Percentiles rank a stretch among this genome's conserved stretches.
phyloP scores from a whole-genome alignment of 1,284 basidiomycete species.

The Peniophora sp. region DNA sequence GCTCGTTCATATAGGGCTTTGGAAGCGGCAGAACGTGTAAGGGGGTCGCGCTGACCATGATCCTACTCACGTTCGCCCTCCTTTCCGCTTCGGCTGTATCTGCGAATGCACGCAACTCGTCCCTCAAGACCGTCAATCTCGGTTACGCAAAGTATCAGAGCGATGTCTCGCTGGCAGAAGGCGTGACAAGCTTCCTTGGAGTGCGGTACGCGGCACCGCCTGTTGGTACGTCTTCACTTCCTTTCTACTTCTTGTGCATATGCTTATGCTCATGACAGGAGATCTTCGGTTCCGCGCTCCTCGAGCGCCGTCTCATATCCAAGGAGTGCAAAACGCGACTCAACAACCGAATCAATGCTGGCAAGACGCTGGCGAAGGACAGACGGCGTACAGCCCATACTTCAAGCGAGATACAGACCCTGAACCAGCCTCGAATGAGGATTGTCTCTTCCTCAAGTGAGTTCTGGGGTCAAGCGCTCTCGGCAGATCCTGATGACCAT shows the following conservation, averaged over 20 bases:
- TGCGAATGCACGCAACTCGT: not conserved
- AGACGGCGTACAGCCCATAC: not conserved
- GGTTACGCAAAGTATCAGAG: not conserved
- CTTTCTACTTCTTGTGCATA: not conserved
- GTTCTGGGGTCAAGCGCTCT: not conserved
- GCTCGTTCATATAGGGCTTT: no score
- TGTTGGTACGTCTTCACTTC: conserved; percentile 1
- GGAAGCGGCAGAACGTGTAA: no score
- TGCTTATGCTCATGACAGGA: not conserved
- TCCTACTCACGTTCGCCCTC: no score
- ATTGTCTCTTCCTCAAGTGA: conserved; percentile 35
- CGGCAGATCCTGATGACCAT: not conserved
- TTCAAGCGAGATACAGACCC: not conserved
- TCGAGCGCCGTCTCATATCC: conserved; percentile 3
- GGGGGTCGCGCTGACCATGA: no score
- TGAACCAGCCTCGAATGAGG: conserved; percentile 17
- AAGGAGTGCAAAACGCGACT: conserved; percentile 7
- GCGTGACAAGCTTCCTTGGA: conserved; percentile 7
- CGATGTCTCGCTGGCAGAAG: not conserved
- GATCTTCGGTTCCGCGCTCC: conserved; percentile 6
- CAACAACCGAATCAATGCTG: conserved; percentile 6
- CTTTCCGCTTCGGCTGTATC: no score
- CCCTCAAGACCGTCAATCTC: not conserved
- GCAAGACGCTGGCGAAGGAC: not conserved
- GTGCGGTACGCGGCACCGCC: conserved; percentile 10